These are phyloP conservation scores for Entomophthora muscae DNA, from an alignment of 371 early-diverging fungal genomes.

Conservation along the genomic window DNA sequence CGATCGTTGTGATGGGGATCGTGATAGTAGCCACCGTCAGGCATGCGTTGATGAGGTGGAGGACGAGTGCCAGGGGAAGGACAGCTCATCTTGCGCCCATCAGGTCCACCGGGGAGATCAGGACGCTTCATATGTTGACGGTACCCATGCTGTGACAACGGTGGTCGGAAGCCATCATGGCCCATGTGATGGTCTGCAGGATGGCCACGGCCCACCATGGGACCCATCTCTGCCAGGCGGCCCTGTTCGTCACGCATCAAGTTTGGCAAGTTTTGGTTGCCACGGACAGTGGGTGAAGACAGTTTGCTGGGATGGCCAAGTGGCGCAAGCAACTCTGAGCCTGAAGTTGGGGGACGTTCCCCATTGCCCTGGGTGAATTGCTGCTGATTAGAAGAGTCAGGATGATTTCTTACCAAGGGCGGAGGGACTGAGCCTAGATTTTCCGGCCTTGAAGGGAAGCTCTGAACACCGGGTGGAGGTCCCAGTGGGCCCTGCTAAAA, in stretches of 20 bases:
- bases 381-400: neutral
- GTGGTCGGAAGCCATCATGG: neutral
- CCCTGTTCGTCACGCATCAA: slow-evolving; percentile 2
- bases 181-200: neutral
- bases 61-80: slow-evolving; percentile 1
- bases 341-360: neutral
- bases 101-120: neutral
- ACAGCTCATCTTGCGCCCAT: slow-evolving; percentile 4
- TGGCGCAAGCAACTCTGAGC: neutral
- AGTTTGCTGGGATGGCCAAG: neutral
- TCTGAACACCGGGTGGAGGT: slow-evolving; percentile 19
- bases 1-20: slow-evolving; percentile 5
- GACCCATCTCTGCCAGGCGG: neutral
- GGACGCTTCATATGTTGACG: slow-evolving; percentile 7
- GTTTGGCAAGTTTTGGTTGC: neutral
- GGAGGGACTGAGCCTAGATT: slow-evolving; percentile 4
- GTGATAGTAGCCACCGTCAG: neutral
- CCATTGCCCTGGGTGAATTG: neutral
- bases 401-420: neutral
- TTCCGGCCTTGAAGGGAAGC: slow-evolving; percentile 16
- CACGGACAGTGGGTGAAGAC: neutral
- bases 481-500: slow-evolving; percentile 18
- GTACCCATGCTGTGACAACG: neutral
- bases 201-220: neutral
- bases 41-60: neutral